A percentile compares a stretch with the other conserved stretches of the same genome.
These are phyloP conservation scores for Volvox carteri DNA, from an alignment of 163 green algal genomes.

Conservation along the genomic window DNA sequence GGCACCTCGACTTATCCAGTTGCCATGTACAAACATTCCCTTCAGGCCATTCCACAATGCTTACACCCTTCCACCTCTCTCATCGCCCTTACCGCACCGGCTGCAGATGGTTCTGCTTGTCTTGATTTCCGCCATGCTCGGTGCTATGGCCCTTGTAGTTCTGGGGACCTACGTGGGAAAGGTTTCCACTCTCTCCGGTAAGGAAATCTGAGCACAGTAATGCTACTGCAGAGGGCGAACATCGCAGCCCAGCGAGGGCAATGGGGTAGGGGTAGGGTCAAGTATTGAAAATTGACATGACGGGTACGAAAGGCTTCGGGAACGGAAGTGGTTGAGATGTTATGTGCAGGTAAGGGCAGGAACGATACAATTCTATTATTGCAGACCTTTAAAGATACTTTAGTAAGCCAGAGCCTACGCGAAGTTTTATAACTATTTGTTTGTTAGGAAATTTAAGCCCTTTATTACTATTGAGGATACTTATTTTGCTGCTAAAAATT, in stretches of 20 bases:
- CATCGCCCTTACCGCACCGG: too few species aligned
- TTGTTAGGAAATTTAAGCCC: too few species aligned
- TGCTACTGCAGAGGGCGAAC: not conserved
- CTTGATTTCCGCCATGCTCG: not conserved
- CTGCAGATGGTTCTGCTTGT: constrained; percentile 24
- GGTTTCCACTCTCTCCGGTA: not conserved
- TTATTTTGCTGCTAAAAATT: too few species aligned
- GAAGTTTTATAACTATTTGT: too few species aligned
- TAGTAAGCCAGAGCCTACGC: too few species aligned
- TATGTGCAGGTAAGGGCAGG: not conserved
- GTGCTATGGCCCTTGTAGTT: constrained; percentile 9
- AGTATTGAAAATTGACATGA: not conserved
- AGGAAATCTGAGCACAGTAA: not conserved
- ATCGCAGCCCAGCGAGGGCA: not conserved
- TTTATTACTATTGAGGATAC: too few species aligned
- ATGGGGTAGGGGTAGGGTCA: not conserved
- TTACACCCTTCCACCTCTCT: not conserved
- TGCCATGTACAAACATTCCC: not conserved
- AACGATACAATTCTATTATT: too few species aligned
- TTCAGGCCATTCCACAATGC: not conserved
- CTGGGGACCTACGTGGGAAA: not conserved
- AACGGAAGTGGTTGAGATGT: not conserved
- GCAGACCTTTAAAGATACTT: too few species aligned
- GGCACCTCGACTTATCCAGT: not conserved
- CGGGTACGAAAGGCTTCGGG: not conserved